phyloP scores from a whole-genome alignment of 2,329 filamentous ascomycete genomes.

The Neofusicoccum kwambonambiense region DNA sequence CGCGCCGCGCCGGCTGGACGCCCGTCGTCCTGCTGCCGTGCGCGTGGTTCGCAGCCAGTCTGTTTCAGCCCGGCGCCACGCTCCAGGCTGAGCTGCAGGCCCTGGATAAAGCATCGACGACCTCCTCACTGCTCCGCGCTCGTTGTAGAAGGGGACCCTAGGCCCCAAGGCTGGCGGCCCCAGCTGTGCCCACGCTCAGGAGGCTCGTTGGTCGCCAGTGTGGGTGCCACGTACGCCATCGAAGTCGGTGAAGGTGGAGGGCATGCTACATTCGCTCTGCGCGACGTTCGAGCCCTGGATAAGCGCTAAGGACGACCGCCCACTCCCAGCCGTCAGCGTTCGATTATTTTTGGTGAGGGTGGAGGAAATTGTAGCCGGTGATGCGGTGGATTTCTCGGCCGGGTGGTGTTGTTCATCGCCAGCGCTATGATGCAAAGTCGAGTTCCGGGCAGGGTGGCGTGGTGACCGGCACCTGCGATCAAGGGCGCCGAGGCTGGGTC shows the following conservation, averaged over 20 bases:
- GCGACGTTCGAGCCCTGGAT: constrained; percentile 32
- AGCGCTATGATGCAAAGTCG: too few relatives aligned
- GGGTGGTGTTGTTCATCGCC: too few relatives aligned
- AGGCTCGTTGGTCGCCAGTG: constrained; percentile 31
- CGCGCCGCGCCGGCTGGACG: constrained; percentile 28
- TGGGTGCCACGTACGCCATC: constrained; percentile 30
- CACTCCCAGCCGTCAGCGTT: constrained; percentile 29
- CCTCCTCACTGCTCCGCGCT: neutral
- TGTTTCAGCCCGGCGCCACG: constrained; percentile 25
- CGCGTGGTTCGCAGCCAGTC: constrained; percentile 30
- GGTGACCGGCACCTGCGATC: too few relatives aligned
- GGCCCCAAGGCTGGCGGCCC: too few relatives aligned
- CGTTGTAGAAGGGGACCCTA: constrained; percentile 18
- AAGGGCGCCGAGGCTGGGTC: too few relatives aligned
- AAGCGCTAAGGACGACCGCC: constrained; percentile 29
- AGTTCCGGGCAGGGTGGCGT: too few relatives aligned
- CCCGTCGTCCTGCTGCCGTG: constrained; percentile 30
- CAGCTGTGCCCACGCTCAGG: constrained; percentile 19
- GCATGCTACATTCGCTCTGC: constrained; percentile 31
- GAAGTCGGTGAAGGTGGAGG: constrained; percentile 31
- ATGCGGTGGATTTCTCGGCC: constrained; percentile 24
- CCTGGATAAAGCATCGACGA: constrained; percentile 19
- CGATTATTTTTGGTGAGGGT: constrained; percentile 21
- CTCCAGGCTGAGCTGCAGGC: constrained; percentile 22
- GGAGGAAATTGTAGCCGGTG: constrained; percentile 36